phyloP scores from a whole-genome alignment of 140 eudicot species.

The Eryngium alpinum region DNA sequence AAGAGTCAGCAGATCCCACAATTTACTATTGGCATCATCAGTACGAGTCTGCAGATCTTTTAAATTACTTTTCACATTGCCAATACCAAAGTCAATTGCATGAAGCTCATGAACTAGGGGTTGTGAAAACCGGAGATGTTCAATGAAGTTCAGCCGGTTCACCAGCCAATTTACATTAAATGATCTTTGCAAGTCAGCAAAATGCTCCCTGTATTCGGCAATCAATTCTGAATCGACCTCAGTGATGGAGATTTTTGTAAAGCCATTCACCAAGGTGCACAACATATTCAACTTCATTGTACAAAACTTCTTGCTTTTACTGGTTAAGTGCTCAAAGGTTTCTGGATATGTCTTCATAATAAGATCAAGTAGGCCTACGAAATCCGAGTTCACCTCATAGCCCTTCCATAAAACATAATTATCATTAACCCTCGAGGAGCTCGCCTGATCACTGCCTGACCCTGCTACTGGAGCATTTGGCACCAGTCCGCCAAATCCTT shows the following conservation, averaged over 20 bases:
- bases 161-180: neutral
- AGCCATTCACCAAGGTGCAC: neutral
- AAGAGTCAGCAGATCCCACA: neutral
- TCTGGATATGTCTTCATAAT: neutral
- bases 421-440: too few species aligned
- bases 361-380: neutral
- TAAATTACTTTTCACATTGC: neutral
- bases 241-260: neutral
- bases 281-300: neutral
- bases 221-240: neutral
- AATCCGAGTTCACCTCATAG: neutral
- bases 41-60: neutral
- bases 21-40: neutral
- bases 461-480: neutral
- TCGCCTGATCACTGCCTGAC: neutral
- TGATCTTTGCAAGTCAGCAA: neutral
- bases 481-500: too few species aligned
- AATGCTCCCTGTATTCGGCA: neutral
- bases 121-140: neutral
- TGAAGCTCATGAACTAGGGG: neutral
- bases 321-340: neutral
- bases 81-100: neutral
- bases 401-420: neutral
- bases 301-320: neutral
- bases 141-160: neutral